phyloP scores from a whole-genome alignment of 108 stramenopile genomes.

The Fragilaria radians region DNA sequence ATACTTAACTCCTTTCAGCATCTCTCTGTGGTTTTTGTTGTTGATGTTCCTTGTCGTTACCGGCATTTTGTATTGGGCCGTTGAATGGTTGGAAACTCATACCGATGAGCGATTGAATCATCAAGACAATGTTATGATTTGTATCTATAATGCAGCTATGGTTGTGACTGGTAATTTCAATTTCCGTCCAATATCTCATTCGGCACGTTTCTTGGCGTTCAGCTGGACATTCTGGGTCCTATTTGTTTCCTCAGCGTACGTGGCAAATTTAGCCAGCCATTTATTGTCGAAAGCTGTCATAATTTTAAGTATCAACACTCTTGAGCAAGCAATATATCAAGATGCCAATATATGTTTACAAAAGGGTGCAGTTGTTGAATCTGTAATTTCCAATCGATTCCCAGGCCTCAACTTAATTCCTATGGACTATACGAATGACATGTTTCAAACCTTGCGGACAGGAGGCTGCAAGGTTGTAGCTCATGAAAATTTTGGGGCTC shows the following conservation, averaged over 20 bases:
- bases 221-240: slow-evolving; percentile 17
- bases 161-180: slow-evolving; percentile 11
- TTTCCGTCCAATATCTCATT: slow-evolving; percentile 9
- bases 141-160: slow-evolving; percentile 12
- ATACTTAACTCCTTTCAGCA: slow-evolving; percentile 15
- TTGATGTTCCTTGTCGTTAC: slow-evolving; percentile 12
- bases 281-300: slow-evolving; percentile 2
- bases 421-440: slow-evolving; percentile 4
- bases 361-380: background rate
- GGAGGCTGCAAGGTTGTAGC: slow-evolving; percentile 10
- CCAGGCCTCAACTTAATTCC: background rate
- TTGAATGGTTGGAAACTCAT: slow-evolving; percentile 9
- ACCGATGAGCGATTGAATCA: background rate
- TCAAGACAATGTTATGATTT: background rate
- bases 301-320: background rate
- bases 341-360: slow-evolving; percentile 7
- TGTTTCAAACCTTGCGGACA: background rate
- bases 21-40: slow-evolving; percentile 11
- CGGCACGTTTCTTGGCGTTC: background rate
- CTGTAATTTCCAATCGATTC: background rate
- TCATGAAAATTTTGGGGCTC: no score
- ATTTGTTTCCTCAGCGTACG: slow-evolving; percentile 15
- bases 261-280: slow-evolving; percentile 21
- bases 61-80: slow-evolving; percentile 9
- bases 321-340: background rate